Conservation (phyloP, 129 eudicot genomes). For the Lactuca saligna region DNA sequence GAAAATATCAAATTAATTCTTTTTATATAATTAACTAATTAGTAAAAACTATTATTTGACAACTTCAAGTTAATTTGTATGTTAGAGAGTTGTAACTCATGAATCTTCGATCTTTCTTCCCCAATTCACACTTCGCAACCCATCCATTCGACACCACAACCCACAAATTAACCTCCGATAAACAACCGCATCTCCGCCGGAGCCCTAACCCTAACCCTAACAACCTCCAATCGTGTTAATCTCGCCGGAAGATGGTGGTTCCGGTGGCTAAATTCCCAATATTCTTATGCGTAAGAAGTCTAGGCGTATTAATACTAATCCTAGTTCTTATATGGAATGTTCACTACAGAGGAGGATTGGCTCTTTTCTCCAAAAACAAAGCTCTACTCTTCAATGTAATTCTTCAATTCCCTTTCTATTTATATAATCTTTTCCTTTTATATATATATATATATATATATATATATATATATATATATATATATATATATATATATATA, state of each 20-base stretch:
- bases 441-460: neutral
- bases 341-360: constrained; percentile 86
- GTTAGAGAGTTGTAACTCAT: too few species aligned
- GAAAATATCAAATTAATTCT: too few species aligned
- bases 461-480: too few species aligned
- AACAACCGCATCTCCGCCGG: neutral
- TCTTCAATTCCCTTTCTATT: neutral
- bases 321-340: constrained; percentile 67
- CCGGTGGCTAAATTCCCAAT: constrained; percentile 70
- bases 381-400: constrained; percentile 77
- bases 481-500: too few species aligned
- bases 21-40: too few species aligned
- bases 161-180: neutral
- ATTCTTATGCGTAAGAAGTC: constrained; percentile 44
- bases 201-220: constrained; percentile 4
- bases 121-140: too few species aligned
- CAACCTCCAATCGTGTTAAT: neutral
- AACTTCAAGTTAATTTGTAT: too few species aligned
- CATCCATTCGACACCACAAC: too few species aligned
- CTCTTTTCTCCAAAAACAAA: constrained; percentile 66
- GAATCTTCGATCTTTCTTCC: too few species aligned
- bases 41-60: too few species aligned
- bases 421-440: neutral
- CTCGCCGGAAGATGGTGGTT: constrained; percentile 41
- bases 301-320: constrained; percentile 54